Percentiles rank a stretch among this genome's conserved stretches.
Evolutionary conservation across 208 protist genomes (phyloP).

Genomic region (Crithidia expoeki): DNA sequence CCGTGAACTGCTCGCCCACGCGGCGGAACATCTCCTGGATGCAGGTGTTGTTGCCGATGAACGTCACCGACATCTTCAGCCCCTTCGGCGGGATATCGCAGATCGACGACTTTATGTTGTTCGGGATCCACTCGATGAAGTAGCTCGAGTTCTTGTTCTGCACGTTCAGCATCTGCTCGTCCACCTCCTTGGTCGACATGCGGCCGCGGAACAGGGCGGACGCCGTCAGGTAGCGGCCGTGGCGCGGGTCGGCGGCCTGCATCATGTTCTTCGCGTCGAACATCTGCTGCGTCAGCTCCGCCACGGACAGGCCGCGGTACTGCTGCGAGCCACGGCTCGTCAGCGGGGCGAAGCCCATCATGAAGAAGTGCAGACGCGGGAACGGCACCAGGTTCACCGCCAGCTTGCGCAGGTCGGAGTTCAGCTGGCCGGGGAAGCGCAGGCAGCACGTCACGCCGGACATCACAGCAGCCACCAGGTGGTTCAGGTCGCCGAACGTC

Average conservation of each 20-base stretch:
- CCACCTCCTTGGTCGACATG: slow-evolving; percentile 92
- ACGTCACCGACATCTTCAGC: slow-evolving; percentile 93
- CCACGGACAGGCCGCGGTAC: slow-evolving; percentile 74
- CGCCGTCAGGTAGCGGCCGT: slow-evolving; percentile 65
- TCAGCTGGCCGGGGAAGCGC: slow-evolving; percentile 97
- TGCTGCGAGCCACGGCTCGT: slow-evolving; percentile 81
- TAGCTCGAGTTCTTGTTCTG: slow-evolving; percentile 82
- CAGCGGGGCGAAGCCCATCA: slow-evolving; percentile 96
- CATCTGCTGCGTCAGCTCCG: slow-evolving; percentile 96
- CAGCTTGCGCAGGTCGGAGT: slow-evolving; percentile 86
- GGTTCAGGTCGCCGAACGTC: slow-evolving; percentile 97
- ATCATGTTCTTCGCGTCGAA: slow-evolving; percentile 99
- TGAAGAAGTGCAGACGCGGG: slow-evolving; percentile 99
- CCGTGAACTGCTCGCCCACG: slow-evolving; percentile 96
- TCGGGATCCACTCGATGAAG: slow-evolving; percentile 93
- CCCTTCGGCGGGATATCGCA: slow-evolving; percentile 93
- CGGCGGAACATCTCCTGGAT: slow-evolving; percentile 95
- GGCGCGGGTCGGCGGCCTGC: slow-evolving; percentile 66
- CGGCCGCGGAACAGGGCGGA: slow-evolving; percentile 92
- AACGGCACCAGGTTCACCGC: slow-evolving; percentile 94
- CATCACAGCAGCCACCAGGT: slow-evolving; percentile 95
- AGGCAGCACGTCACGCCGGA: slow-evolving; percentile 96
- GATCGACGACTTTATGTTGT: slow-evolving; percentile 80
- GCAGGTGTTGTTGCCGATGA: slow-evolving; percentile 95
- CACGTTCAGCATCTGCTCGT: slow-evolving; percentile 31